A percentile compares a stretch with the other conserved stretches of the same genome.
These are phyloP conservation scores for Trichoderma oligosporum DNA, from an alignment of 2,329 filamentous ascomycete species.

Conservation along the genomic window DNA sequence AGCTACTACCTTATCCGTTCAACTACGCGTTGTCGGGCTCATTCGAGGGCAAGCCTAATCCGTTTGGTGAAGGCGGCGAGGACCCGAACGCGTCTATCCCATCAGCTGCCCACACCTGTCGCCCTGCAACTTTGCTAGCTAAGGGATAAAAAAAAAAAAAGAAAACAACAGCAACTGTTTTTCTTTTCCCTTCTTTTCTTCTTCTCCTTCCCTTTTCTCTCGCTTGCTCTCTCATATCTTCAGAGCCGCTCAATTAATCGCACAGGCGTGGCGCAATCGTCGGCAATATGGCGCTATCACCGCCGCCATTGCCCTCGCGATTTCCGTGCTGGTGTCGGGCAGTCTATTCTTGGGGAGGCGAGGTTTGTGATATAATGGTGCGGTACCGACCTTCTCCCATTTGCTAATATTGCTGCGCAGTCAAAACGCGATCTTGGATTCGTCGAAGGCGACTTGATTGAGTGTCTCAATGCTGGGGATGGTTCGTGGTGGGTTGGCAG, in stretches of 20 bases:
- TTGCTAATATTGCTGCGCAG: slow-evolving; percentile 39
- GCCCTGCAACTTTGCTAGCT: slow-evolving; percentile 8
- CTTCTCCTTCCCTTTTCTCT: background rate
- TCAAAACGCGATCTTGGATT: slow-evolving; percentile 94
- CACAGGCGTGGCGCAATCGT: slow-evolving; percentile 8
- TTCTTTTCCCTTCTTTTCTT: background rate
- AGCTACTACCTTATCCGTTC: background rate
- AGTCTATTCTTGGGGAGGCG: slow-evolving; percentile 90
- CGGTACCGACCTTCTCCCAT: background rate
- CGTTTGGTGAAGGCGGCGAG: slow-evolving; percentile 2
- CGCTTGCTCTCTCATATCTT: background rate
- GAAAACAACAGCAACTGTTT: slow-evolving; percentile 8
- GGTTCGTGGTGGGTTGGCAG: slow-evolving; percentile 98
- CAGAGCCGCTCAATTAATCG: slow-evolving; percentile 8
- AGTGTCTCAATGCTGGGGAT: slow-evolving; percentile 96
- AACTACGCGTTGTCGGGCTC: slow-evolving; percentile 7
- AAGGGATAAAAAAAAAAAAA: slow-evolving; percentile 15
- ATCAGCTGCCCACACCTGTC: slow-evolving; percentile 16
- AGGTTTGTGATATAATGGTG: slow-evolving; percentile 44
- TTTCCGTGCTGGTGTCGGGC: slow-evolving; percentile 92
- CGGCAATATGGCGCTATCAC: slow-evolving; percentile 50
- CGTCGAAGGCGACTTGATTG: slow-evolving; percentile 94
- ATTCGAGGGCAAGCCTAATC: slow-evolving; percentile 5
- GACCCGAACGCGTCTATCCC: slow-evolving; percentile 13
- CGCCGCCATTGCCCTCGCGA: slow-evolving; percentile 63